A percentile compares a stretch with the other conserved stretches of the same genome.
phyloP scores from a whole-genome alignment of 116 monocot genomes.

The Papilionanthe hybrid region DNA sequence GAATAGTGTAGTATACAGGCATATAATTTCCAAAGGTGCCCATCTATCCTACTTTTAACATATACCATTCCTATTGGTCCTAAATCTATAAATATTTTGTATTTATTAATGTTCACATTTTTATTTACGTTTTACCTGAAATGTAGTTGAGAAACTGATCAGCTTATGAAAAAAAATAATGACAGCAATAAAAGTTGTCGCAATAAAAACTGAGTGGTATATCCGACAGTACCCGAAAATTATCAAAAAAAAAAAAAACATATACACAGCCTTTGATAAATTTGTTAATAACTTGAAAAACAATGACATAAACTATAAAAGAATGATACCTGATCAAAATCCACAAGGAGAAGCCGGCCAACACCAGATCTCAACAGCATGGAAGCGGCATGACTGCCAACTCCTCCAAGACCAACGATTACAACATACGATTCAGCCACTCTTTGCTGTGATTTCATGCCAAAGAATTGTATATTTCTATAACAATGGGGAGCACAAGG shows the following conservation, averaged over 20 bases:
- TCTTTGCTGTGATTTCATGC: constrained; percentile 73
- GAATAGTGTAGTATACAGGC: neutral
- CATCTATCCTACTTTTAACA: neutral
- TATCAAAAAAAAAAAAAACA: neutral
- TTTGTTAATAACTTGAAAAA: neutral
- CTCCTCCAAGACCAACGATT: constrained; percentile 93
- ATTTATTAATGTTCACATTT: neutral
- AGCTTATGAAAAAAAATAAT: neutral
- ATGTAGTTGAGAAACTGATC: neutral
- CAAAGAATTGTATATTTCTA: constrained; percentile 99
- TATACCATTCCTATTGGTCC: neutral
- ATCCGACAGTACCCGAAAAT: neutral
- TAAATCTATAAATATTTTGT: neutral
- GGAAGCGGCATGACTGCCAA: constrained; percentile 96
- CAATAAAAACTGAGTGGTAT: neutral
- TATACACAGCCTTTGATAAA: neutral
- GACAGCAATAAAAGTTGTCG: neutral
- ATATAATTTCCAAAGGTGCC: neutral
- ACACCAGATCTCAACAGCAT: constrained; percentile 97
- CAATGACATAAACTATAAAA: neutral
- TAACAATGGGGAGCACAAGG: neutral
- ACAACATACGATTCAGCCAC: constrained; percentile 79
- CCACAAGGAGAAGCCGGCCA: constrained; percentile 85
- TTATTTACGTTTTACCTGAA: neutral
- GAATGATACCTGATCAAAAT: constrained; percentile 92